Conservation (phyloP, 1,284 basidiomycete genomes). For the Microbotryomycetes sp. region DNA sequence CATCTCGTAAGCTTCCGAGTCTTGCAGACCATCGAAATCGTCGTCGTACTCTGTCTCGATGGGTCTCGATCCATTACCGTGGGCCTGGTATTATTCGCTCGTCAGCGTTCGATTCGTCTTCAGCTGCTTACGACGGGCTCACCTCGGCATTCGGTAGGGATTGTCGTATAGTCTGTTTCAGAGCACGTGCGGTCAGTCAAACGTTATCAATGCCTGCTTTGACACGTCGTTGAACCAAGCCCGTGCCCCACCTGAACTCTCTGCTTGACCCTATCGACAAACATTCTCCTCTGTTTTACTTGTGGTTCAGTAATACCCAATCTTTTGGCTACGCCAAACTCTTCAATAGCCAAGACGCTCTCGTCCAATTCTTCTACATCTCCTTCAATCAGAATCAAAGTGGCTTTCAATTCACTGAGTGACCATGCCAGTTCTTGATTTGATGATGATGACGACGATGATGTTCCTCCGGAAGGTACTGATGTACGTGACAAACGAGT, state of each 20-base stretch:
- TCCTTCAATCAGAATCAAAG: constrained; percentile 66
- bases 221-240: too few species aligned
- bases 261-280: constrained; percentile 62
- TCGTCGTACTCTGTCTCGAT: too few species aligned
- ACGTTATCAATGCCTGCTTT: too few species aligned
- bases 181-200: neutral
- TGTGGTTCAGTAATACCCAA: constrained; percentile 72
- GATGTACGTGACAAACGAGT: neutral
- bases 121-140: too few species aligned
- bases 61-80: too few species aligned
- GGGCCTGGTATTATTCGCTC: too few species aligned
- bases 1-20: constrained; percentile 14
- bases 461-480: too few species aligned
- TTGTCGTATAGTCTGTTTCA: neutral
- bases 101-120: too few species aligned
- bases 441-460: neutral
- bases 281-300: constrained; percentile 62
- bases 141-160: too few species aligned
- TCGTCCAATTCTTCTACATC: constrained; percentile 83
- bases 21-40: neutral
- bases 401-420: constrained; percentile 57
- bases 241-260: constrained; percentile 64
- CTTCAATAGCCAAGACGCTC: constrained; percentile 67
- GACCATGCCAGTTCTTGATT: constrained; percentile 10
- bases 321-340: constrained; percentile 71